phyloP scores from a whole-genome alignment of 2,329 filamentous ascomycete species.

The Cladosporium sp. region DNA sequence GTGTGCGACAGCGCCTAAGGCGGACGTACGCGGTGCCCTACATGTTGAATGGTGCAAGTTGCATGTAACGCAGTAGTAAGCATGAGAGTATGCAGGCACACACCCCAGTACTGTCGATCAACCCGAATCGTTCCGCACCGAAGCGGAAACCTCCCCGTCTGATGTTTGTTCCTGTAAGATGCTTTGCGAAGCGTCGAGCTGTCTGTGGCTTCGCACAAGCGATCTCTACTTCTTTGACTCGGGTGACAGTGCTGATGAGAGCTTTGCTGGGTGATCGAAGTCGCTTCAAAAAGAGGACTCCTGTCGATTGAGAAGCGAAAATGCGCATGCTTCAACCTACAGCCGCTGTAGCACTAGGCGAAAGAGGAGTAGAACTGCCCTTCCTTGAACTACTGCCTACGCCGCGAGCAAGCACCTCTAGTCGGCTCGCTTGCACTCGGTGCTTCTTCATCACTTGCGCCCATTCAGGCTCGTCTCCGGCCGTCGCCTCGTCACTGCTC shows the following conservation, averaged over 20 bases:
- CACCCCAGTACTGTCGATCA: background rate
- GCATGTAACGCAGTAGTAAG: background rate
- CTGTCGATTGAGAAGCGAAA: background rate
- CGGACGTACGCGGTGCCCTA: background rate
- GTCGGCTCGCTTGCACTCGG: slow-evolving; percentile 70
- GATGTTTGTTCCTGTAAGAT: background rate
- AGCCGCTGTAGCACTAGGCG: slow-evolving; percentile 21
- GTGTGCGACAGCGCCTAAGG: background rate
- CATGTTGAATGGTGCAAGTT: background rate
- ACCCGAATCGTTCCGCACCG: background rate
- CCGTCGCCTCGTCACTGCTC: slow-evolving; percentile 56
- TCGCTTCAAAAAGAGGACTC: background rate
- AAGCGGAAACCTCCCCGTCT: background rate
- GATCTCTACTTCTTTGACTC: background rate
- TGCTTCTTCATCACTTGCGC: slow-evolving; percentile 87
- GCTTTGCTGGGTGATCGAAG: background rate
- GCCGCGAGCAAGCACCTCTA: slow-evolving; percentile 37
- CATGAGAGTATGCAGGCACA: background rate
- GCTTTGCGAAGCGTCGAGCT: background rate
- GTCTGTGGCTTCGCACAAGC: background rate
- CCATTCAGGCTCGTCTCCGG: slow-evolving; percentile 66
- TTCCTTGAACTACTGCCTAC: slow-evolving; percentile 33
- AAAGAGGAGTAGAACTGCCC: slow-evolving; percentile 59
- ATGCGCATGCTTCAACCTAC: slow-evolving; percentile 15
- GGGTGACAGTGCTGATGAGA: background rate